Evolutionary conservation across 129 eudicot genomes (phyloP), one percentile per base, ranked within the genome.

Genomic region (Artemisia argyi): DNA sequence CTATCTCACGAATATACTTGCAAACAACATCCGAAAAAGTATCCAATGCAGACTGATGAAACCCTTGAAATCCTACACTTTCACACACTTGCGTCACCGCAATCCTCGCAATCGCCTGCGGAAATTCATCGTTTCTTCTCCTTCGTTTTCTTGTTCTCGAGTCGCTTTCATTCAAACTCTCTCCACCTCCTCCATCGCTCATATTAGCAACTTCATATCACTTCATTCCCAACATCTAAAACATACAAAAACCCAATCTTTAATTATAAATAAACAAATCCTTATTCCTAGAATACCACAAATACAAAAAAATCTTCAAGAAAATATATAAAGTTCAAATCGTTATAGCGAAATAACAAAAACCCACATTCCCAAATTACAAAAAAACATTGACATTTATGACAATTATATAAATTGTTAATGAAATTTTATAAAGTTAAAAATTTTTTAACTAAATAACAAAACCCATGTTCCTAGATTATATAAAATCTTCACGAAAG

Each of bases 41-140:
- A 79, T 82, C 90, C 24, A 93, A 71, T 6, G 98, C 97, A 54
- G 96, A 87, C 70, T 76, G 90, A 46, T 93, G 92, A 69, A 93
- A 85, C 50, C 96, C 85, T 78, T 87, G 96, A 82, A 92, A 92
- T 18, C 98, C 96, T 32, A 81, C 74, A 61, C 87, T 80, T 73
- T 93, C 97, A 53, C 98, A 92, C 8, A 89, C 84, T 78, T 89
- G 98, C 0, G 90, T 85, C 58, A 92, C 92, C 10, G 95, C 96
- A 76, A 86, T 80, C 68, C 73, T 83, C 12, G 93, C 86, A 71
- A 92, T 73, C 13, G 89, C 83, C 59, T 82, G 89, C 2, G 76
- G 70, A 42, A 84, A 92, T 32, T 92, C 96, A 15, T 86, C 91
- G 58, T 35, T 69, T 61, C 79, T 75, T 7, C 61, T 73, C 22